Evolutionary conservation across 345 rosid genomes (phyloP).

Genomic region (Ceriops zippeliana): DNA sequence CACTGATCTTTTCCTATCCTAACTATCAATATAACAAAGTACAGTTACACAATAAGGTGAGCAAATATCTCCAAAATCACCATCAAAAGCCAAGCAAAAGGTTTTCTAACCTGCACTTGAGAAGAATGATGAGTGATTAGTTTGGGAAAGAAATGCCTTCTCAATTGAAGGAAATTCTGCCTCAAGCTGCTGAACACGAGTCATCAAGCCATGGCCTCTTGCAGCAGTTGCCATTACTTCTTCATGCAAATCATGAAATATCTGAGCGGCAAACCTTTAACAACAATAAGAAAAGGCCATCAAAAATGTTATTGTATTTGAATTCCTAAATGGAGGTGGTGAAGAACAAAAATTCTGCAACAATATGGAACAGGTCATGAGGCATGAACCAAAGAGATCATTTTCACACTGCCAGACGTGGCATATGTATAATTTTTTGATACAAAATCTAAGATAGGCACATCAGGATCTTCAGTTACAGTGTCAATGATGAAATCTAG

Average conservation of each 20-base stretch:
- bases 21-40: neutral
- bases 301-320: neutral
- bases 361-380: neutral
- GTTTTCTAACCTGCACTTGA: slow-evolving; percentile 55
- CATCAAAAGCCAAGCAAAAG: neutral
- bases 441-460: too few relatives aligned
- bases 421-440: too few relatives aligned
- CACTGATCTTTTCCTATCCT: neutral
- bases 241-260: slow-evolving; percentile 95
- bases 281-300: slow-evolving; percentile 13
- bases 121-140: slow-evolving; percentile 63
- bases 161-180: slow-evolving; percentile 76
- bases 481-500: too few relatives aligned
- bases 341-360: neutral
- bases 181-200: slow-evolving; percentile 92
- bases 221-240: slow-evolving; percentile 90
- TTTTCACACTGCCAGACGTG: too few relatives aligned
- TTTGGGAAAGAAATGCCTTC: slow-evolving; percentile 83
- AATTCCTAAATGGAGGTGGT: neutral
- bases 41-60: neutral
- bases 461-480: too few relatives aligned
- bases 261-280: slow-evolving; percentile 92
- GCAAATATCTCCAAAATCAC: neutral
- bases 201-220: slow-evolving; percentile 90
- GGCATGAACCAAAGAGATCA: neutral